These are phyloP conservation scores for Podaxis mareebaensis DNA, from an alignment of 768 basidiomycete species.

Conservation along the genomic window DNA sequence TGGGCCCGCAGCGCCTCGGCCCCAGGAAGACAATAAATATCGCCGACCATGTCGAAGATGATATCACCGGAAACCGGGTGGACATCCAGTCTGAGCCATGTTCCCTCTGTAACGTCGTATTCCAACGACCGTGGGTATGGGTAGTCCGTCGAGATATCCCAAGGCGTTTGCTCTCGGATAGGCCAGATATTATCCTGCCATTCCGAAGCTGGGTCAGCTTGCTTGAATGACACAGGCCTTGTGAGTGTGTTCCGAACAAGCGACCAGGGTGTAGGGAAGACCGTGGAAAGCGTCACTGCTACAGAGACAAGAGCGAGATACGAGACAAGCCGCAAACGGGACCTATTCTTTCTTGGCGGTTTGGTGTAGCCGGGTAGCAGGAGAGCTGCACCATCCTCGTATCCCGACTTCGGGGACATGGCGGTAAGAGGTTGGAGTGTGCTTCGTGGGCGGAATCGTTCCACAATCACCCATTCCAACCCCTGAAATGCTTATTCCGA, in stretches of 20 bases:
- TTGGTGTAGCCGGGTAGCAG: constrained; percentile 4
- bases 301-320: constrained; percentile 31
- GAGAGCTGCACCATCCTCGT: not conserved
- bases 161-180: constrained; percentile 55
- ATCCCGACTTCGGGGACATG: constrained; percentile 11
- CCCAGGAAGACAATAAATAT: constrained; percentile 69
- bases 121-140: constrained; percentile 64
- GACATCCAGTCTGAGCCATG: constrained; percentile 75
- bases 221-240: constrained; percentile 19
- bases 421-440: not conserved
- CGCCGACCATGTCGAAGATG: constrained; percentile 74
- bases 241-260: constrained; percentile 24
- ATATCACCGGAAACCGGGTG: constrained; percentile 70
- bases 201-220: constrained; percentile 34
- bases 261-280: constrained; percentile 37
- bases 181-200: constrained; percentile 63
- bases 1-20: constrained; percentile 25
- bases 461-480: not conserved
- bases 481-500: constrained; percentile 1
- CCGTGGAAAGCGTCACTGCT: constrained; percentile 32
- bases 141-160: constrained; percentile 80
- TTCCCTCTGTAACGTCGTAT: constrained; percentile 73
- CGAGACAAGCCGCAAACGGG: constrained; percentile 10
- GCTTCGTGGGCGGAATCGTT: not conserved
- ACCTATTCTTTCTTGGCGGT: not conserved